These are phyloP conservation scores for Trifolium pratense DNA, from an alignment of 306 rosid species.

Conservation along the genomic window DNA sequence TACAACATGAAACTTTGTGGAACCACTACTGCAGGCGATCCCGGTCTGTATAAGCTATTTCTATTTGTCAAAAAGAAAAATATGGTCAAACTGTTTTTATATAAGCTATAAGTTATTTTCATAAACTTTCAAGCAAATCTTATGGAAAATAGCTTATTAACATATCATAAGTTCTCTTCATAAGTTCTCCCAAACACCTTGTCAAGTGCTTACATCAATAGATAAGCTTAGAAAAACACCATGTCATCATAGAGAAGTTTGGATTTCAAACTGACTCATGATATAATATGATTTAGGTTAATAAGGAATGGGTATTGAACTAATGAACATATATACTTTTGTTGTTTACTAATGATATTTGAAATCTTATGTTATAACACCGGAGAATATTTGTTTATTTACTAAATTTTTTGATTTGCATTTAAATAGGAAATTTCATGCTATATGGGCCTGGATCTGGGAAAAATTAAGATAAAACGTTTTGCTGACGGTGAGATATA, in stretches of 20 bases:
- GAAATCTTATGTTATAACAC: constrained; percentile 5
- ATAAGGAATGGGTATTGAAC: not conserved
- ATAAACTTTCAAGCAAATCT: not conserved
- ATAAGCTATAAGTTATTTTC: not conserved
- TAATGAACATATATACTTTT: not conserved
- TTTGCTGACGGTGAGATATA: constrained; percentile 96
- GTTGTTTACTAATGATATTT: constrained; percentile 28
- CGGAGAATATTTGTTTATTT: not conserved
- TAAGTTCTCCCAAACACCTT: not conserved
- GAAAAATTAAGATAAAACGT: constrained; percentile 88
- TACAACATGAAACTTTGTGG: not conserved
- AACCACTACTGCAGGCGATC: not conserved
- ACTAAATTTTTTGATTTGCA: constrained; percentile 21
- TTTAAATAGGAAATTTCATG: constrained; percentile 82
- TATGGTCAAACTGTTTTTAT: not conserved
- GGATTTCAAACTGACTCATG: not conserved
- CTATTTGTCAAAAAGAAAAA: not conserved
- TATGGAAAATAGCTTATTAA: not conserved
- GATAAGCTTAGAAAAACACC: not conserved
- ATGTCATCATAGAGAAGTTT: not conserved
- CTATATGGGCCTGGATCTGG: constrained; percentile 91
- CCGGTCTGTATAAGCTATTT: not conserved
- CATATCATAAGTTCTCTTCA: not conserved
- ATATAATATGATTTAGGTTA: not conserved
- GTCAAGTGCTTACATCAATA: not conserved